Evolutionary conservation across 2,329 filamentous ascomycete genomes (phyloP), one percentile per base, ranked within the genome.

Genomic region (Lasiodiplodia theobromae): DNA sequence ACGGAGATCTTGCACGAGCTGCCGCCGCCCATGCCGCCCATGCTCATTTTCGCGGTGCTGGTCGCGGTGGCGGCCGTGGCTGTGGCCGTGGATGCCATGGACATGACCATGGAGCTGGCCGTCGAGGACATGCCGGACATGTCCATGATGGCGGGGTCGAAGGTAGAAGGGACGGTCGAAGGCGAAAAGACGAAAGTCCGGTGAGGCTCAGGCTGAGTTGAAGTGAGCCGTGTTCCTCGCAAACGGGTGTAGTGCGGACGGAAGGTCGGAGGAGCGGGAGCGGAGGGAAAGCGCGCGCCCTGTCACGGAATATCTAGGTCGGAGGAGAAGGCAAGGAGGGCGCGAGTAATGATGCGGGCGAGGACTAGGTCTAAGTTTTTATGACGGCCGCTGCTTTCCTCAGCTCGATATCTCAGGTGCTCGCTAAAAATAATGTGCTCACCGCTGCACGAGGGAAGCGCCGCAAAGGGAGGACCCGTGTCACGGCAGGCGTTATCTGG

Each of bases 1-100:
- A 80, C 80, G 63, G 80, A 79, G 69, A 81, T 82, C 68, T 79
- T 77, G 74, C 80, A 82, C 11, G 72, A 73, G 54, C 67, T 72
- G 57, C 74, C 73, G 5, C 74, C 70, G 18, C 40, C 40, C 65
- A 67, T 67, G 52, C 40, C 40, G 4, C 52, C 25, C 64, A 67
- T 67, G 38, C 38, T 60, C 65, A 57, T 58, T 23, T 44, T 49
- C 4, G 65, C 40, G 25, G 60, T 49, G 51, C 34, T 56, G 16
- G 63, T 56, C 12, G 63, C 51, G 2, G 49, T 7, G n/a, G 63
- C 51, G 16, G 63, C 51, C 1, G 63, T 5, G 11, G 60, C 2
- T 16, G 60, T 38, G n/a, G 60, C 60, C 5, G 60, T 63, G 18
- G 58, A 49, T 0, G 58, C 44, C 58, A 63, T 63, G 23, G 38